Conservation (phyloP, 306 rosid genomes). For the Trifolium pratense region DNA sequence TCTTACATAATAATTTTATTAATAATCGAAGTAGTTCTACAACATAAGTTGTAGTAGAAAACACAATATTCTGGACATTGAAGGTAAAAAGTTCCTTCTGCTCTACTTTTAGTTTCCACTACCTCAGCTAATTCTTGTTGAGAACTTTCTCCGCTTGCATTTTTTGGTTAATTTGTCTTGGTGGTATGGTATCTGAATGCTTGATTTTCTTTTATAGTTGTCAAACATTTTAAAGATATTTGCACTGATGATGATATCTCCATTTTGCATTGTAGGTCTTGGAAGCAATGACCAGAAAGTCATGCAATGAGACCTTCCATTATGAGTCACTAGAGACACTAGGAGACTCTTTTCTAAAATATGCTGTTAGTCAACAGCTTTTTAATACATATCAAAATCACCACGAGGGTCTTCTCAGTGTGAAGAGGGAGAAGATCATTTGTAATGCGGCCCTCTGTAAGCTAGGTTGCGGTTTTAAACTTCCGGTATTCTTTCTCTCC, state of each 20-base stretch:
- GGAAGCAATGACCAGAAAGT: slow-evolving; percentile 84
- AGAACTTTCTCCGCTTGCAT: slow-evolving; percentile 1
- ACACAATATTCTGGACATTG: slow-evolving; percentile 11
- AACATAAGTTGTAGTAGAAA: background rate
- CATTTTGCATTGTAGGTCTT: slow-evolving; percentile 58
- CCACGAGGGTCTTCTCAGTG: slow-evolving; percentile 80
- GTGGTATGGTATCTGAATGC: slow-evolving; percentile 11
- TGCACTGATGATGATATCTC: slow-evolving; percentile 26
- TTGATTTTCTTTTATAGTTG: background rate
- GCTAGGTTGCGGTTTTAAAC: slow-evolving; percentile 59
- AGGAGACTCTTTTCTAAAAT: slow-evolving; percentile 94
- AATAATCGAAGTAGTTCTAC: slow-evolving; percentile 16
- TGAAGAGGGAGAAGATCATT: slow-evolving; percentile 66
- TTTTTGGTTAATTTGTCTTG: slow-evolving; percentile 17
- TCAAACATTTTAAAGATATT: slow-evolving; percentile 5
- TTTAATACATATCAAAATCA: slow-evolving; percentile 55
- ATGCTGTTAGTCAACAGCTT: slow-evolving; percentile 73
- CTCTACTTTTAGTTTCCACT: background rate
- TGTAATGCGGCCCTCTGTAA: slow-evolving; percentile 71
- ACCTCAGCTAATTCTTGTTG: background rate
- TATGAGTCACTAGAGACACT: slow-evolving; percentile 88
- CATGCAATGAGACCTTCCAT: slow-evolving; percentile 74
- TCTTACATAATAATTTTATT: background rate
- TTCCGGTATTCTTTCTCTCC: slow-evolving; percentile 61
- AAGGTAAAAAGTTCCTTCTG: background rate